Conservation (phyloP, 306 rosid species). For the Malus sieversii region DNA sequence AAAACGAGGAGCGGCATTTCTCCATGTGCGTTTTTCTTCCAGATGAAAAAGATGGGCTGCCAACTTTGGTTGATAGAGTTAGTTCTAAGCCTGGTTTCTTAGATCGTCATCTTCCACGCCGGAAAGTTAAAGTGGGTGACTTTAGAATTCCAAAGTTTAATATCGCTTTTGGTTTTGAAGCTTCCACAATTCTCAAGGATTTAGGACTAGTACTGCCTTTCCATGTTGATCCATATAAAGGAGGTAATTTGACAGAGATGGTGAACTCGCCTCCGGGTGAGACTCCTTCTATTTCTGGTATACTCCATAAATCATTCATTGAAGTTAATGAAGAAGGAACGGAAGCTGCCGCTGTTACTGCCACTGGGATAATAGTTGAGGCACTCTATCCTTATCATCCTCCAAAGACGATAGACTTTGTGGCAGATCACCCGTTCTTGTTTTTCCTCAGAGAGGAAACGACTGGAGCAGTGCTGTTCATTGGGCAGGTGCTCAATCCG, state of each 20-base stretch:
- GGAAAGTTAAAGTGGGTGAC: neutral
- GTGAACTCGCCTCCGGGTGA: neutral
- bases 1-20: neutral
- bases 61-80: neutral
- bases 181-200: neutral
- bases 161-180: neutral
- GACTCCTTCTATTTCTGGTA: neutral
- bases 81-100: neutral
- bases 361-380: fast-evolving
- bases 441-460: slow-evolving; percentile 13
- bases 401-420: neutral
- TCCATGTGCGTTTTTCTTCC: slow-evolving; percentile 28
- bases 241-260: slow-evolving; percentile 14
- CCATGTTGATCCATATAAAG: neutral
- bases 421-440: slow-evolving; percentile 18
- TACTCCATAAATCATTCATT: neutral
- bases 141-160: slow-evolving; percentile 27
- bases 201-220: slow-evolving; percentile 18
- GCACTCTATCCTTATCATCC: fast-evolving
- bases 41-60: slow-evolving; percentile 13
- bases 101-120: neutral
- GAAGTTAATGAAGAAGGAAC: slow-evolving; percentile 18
- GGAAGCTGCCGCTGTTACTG: slow-evolving; percentile 13
- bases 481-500: slow-evolving; percentile 13
- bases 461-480: neutral